Evolutionary conservation across 345 rosid genomes (phyloP), one percentile per base, ranked within the genome.

Genomic region (Gossypium ekmanianum): DNA sequence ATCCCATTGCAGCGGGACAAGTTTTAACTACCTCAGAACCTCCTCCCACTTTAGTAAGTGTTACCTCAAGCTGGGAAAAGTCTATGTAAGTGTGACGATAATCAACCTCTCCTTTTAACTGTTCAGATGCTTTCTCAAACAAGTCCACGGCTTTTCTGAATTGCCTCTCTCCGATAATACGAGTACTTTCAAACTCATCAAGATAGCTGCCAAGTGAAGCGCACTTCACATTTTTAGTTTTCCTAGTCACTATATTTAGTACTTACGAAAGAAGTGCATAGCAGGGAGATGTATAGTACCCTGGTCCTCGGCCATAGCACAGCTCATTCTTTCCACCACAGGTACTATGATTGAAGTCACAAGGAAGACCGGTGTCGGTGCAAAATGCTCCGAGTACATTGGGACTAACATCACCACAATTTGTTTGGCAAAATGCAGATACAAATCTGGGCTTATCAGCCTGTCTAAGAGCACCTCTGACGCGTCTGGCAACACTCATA

Each of bases 1-100:
- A 95, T 18, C 99, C 99, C 98, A 95, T 87, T 64, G 99, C 96
- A 67, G 97, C 99, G 74, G 97, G 99, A 82, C 99, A 93, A 61
- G 98, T 95, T 81, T 85, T 91, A 43, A 86, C 93, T 18, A 79
- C 84, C 83, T 87, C 91, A 54, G 97, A 87, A 69, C 83, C 88
- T 80, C 97, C 96, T 67, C 83, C 90, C 75, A 82, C 75, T 73
- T 84, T 86, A 39, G 73, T 75, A 74, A 91, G 79, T 43, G 88
- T 84, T 79, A 90, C 98, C 75, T 90, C 88, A 68, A 90, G 94
- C 85, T 93, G 89, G 78, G 99, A 91, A 84, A 95, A 90, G 84
- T 95, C 94, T 34, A 93, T 26, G 72, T 87, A 93, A 66, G 87
- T 77, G 65, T 95, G 99, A 67, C 89, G 97, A 73, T 81, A 89